phyloP scores from a whole-genome alignment of 805 yeast species.

The Yarrowia keelungensis region DNA sequence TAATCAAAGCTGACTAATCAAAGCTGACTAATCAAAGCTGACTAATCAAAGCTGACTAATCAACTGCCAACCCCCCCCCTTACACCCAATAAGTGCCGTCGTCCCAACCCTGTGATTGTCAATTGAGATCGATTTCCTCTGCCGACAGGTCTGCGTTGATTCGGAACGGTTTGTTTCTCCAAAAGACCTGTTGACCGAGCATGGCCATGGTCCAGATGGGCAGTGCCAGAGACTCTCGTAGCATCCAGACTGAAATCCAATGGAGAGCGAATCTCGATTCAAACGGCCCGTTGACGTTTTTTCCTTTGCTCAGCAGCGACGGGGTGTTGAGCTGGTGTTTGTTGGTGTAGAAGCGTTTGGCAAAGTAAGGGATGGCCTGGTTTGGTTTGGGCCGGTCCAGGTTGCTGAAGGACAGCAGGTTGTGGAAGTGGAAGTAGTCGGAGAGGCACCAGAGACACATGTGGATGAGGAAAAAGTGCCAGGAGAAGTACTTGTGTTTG shows the following conservation, averaged over 20 bases:
- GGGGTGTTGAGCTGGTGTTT: conserved; percentile 4
- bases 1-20: no score
- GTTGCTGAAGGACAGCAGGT: conserved; percentile 50
- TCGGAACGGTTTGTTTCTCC: conserved; percentile 75
- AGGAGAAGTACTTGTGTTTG: conserved; percentile 44
- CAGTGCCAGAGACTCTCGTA: conserved; percentile 75
- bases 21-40: no score
- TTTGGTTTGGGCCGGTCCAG: conserved; percentile 44
- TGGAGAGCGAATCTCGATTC: conserved; percentile 27
- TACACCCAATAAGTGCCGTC: conserved; percentile 5
- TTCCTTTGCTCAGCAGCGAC: neutral
- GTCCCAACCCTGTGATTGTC: conserved; percentile 16
- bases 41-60: no score
- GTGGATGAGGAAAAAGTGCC: conserved; percentile 59
- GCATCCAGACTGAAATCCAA: conserved; percentile 63
- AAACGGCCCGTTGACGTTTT: conserved; percentile 41
- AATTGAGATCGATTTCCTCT: conserved; percentile 55
- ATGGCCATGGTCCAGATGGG: conserved; percentile 87
- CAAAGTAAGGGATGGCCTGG: conserved; percentile 46
- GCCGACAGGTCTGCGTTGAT: conserved; percentile 80
- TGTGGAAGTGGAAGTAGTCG: conserved; percentile 66
- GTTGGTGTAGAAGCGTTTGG: conserved; percentile 45
- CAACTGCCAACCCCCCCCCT: no score
- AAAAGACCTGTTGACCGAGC: conserved; percentile 69
- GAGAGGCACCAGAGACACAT: conserved; percentile 66